Evolutionary conservation across 176 grass and related monocot species (phyloP), one percentile per base, ranked within the genome.

Genomic region (Musa acuminata): DNA sequence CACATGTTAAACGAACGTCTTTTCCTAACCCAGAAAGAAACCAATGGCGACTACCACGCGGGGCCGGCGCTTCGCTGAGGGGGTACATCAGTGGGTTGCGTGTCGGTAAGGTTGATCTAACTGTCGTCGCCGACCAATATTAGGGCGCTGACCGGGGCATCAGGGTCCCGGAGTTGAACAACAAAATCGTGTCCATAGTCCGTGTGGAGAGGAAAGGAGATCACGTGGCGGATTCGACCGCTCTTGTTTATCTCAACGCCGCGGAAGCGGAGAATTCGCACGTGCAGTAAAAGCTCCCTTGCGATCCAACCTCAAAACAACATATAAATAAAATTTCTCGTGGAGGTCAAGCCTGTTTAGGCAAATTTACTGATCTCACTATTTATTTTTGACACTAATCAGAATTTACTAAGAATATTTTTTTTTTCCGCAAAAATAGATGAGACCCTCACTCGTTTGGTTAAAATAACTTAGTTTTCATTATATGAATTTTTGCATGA

Each of bases 191-290:
- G 23, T 74, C 72, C 12, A 35, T 55, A 13, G 53, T 9, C 0
- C 53, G 68, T 57, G 72, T n/a, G 72, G 72, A 1, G 8, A 10
- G 6, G 1, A 10, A 57, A 3, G 53, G 23, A 55, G 23, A 1
- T 74, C 52, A 74, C 72, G 72, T 74, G 72, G 72, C 72, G 13
- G 66, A 69, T 22, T 17, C 2, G 66, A 49, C 35, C 8, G 6
- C 12, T 67, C 11, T 67, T 35, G 17, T 68, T 19, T 24, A 65
- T 65, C 35, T 43, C 35, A 6, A 43, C 35, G 35, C 35, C 4
- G 35, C 35, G 35, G 35, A 6, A 43, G 35, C 35, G 35, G 35
- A 43, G 35, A 43, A 43, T 43, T 43, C 35, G 35, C 35, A 43
- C 35, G 35, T 43, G 35, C 35, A 43, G 35, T 43, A 43, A 43